phyloP scores from a whole-genome alignment of 495 filamentous ascomycete genomes.

The Daldinia concentrica region DNA sequence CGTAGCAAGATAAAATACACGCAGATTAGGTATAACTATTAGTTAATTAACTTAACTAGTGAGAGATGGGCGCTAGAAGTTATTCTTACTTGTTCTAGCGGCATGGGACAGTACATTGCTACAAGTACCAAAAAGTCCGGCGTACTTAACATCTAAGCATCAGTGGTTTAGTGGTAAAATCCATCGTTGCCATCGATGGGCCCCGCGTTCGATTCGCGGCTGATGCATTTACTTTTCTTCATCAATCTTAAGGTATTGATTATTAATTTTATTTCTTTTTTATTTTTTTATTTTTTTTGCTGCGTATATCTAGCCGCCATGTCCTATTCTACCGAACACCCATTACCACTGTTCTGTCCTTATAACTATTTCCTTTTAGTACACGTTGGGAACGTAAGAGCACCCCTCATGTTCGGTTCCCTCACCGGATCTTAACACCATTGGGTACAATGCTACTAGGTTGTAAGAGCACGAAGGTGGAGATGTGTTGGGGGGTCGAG shows the following conservation, averaged over 20 bases:
- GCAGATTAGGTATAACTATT: too few species aligned
- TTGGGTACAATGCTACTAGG: not conserved
- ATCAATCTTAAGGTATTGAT: not conserved
- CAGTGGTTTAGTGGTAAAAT: conserved; percentile 65
- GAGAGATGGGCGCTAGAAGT: too few species aligned
- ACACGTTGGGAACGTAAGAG: not conserved
- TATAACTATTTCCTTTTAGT: not conserved
- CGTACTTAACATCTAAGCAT: conserved; percentile 28
- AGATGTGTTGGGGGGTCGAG: not conserved
- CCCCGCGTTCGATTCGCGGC: conserved; percentile 63
- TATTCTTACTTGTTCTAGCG: not conserved
- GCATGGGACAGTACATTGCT: not conserved
- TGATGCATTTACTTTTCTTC: conserved; percentile 48
- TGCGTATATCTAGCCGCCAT: not conserved
- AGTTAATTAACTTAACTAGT: too few species aligned
- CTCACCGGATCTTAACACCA: not conserved
- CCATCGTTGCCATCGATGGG: conserved; percentile 64
- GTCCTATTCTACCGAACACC: not conserved
- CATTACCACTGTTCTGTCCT: not conserved
- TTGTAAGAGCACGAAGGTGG: not conserved
- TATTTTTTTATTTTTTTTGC: too few species aligned
- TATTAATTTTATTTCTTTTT: not conserved
- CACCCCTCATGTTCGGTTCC: not conserved
- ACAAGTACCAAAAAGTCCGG: not conserved
- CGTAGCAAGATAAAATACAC: not conserved